Conservation (phyloP, 208 protist genomes). For the Leptomonas pyrrhocoris region DNA sequence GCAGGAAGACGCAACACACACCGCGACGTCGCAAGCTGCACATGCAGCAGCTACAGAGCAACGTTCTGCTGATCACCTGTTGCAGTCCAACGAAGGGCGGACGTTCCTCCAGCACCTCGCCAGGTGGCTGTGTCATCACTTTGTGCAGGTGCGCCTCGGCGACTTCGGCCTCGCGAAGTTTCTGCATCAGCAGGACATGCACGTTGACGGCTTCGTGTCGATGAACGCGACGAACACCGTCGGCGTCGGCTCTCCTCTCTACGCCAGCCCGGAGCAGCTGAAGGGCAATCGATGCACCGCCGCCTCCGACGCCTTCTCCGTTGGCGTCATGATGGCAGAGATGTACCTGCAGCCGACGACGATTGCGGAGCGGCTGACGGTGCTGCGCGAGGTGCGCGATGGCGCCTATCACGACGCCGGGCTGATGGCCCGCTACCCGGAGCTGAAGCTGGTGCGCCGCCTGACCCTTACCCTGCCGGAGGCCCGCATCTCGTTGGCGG, state of each 20-base stretch:
- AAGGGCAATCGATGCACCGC: slow-evolving; percentile 56
- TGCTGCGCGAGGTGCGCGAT: slow-evolving; percentile 62
- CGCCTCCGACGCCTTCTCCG: slow-evolving; percentile 70
- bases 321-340: slow-evolving; percentile 80
- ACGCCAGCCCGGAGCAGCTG: slow-evolving; percentile 88
- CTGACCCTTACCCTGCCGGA: slow-evolving; percentile 38
- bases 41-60: not conserved
- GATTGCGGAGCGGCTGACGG: slow-evolving; percentile 65
- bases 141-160: slow-evolving; percentile 77
- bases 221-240: slow-evolving; percentile 65
- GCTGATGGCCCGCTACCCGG: slow-evolving; percentile 56
- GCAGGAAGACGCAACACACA: no score
- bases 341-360: slow-evolving; percentile 86
- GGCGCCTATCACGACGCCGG: slow-evolving; percentile 39
- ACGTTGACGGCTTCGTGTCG: slow-evolving; percentile 43
- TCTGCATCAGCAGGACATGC: slow-evolving; percentile 35
- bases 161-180: slow-evolving; percentile 85
- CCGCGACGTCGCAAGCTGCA: not conserved
- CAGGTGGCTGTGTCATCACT: slow-evolving; percentile 49
- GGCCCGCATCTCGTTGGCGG: slow-evolving; percentile 21
- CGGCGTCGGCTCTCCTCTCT: slow-evolving; percentile 86
- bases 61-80: not conserved
- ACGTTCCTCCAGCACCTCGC: slow-evolving; percentile 23
- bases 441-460: slow-evolving; percentile 54
- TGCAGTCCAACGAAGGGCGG: slow-evolving; percentile 1